Evolutionary conservation across 257 asterid species (phyloP), one percentile per base, ranked within the genome.

Genomic region (Henckelia pumila): DNA sequence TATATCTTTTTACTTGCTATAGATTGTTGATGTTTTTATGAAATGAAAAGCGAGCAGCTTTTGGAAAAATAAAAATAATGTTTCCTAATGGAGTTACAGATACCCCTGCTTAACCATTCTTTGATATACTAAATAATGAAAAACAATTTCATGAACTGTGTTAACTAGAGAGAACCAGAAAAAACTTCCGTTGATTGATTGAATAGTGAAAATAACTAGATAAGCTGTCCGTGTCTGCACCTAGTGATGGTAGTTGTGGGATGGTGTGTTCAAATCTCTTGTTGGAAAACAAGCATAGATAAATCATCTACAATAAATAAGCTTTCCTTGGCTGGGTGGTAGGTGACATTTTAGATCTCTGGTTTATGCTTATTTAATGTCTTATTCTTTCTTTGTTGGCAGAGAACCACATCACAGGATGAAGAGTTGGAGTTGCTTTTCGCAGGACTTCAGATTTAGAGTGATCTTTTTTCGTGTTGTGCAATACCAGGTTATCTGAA

Each of bases 401-500:
- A 88, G 98, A 82, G 96, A 75, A 85, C 88, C 50, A 71, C 81
- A 2, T 72, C 92, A 35, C 95, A 83, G 73, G 97, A 89, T 14
- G 83, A 89, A 78, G 98, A 88, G 78, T 70, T 89, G 83, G 97
- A 87, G 77, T 77, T 82, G 82, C 92, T 92, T 49, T 88, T 92
- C 76, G 73, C 98, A 22, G 91, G 95, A 76, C 97, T 92, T 52
- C 86, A 72, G 52, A 56, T 88, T 71, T 89, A 86, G 82, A 25
- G 67, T 40, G 10, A 37, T 2, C 49, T 71, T 79, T 66, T 20
- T 21, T 65, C 67, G 49, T 62, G 50, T 14, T 47, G 53, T 21
- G 22, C 13, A 40, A 7, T 13, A 29, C 25, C 60, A 32, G 23
- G 67, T 66, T 37, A 44, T 59, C 29, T 35, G 19, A 37, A 8